These are phyloP conservation scores for Neolentinus lepideus DNA, from an alignment of 1,284 basidiomycete genomes.

Conservation along the genomic window DNA sequence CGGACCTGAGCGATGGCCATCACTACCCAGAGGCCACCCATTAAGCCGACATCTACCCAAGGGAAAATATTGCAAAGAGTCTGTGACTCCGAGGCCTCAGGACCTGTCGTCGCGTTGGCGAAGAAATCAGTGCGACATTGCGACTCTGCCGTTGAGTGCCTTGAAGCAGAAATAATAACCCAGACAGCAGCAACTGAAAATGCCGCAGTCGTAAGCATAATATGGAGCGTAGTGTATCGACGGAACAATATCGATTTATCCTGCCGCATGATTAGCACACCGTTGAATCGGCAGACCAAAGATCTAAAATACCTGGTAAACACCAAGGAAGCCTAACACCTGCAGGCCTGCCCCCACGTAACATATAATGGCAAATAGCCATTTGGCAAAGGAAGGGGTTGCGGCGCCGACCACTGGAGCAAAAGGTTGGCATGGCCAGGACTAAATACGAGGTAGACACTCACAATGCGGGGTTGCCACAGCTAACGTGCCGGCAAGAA, in stretches of 20 bases:
- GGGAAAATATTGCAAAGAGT: conserved; percentile 81
- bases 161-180: conserved; percentile 70
- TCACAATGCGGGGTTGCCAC: conserved; percentile 74
- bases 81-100: conserved; percentile 41
- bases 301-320: conserved; percentile 52
- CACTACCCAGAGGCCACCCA: conserved; percentile 80
- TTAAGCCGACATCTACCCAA: conserved; percentile 88
- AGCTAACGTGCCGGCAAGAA: conserved; percentile 72
- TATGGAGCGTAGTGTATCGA: conserved; percentile 69
- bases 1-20: conserved; percentile 67
- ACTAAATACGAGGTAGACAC: conserved; percentile 18
- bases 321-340: conserved; percentile 76
- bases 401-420: conserved; percentile 75
- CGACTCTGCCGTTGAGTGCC: conserved; percentile 63
- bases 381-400: conserved; percentile 68
- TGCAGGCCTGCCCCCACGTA: conserved; percentile 71
- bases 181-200: conserved; percentile 78
- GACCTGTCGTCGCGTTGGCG: conserved; percentile 24
- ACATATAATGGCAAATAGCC: conserved; percentile 68
- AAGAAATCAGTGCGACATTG: conserved; percentile 65
- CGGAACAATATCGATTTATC: conserved; percentile 75
- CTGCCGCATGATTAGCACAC: conserved; percentile 27
- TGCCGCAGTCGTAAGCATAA: conserved; percentile 44
- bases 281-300: conserved; percentile 2
- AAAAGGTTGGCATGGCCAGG: background rate